Percentiles rank a stretch among this genome's conserved stretches.
Evolutionary conservation across 2,329 filamentous ascomycete genomes (phyloP).

Genomic region (Scytalidium lignicola): DNA sequence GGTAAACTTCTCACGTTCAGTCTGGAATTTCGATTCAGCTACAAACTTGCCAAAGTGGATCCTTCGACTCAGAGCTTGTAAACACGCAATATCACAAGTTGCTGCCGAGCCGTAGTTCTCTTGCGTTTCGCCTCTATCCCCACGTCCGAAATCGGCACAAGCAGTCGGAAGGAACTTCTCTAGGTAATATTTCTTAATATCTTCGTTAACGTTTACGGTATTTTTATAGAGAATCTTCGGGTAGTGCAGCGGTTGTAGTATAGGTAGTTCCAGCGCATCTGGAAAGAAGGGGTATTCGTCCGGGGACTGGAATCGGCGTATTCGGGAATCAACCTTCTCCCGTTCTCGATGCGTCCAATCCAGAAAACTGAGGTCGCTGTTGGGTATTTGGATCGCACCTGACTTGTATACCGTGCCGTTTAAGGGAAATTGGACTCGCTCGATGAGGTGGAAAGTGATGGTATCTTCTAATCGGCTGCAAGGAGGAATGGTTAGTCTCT

Average conservation of each 20-base stretch:
- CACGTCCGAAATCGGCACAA: conserved; percentile 70
- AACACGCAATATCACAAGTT: conserved; percentile 81
- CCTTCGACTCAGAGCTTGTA: conserved; percentile 83
- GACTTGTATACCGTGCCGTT: conserved; percentile 83
- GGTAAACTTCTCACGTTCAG: conserved; percentile 76
- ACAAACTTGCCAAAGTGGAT: conserved; percentile 99
- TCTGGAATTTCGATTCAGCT: conserved; percentile 88
- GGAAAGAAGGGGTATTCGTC: conserved; percentile 99
- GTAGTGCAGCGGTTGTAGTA: conserved; percentile 85
- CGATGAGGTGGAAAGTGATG: conserved; percentile 94
- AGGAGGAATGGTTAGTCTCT: conserved; percentile 1
- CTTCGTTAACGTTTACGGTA: conserved; percentile 81
- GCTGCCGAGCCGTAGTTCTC: conserved; percentile 96
- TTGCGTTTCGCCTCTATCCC: conserved; percentile 76
- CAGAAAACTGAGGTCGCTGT: conserved; percentile 71
- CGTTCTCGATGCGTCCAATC: conserved; percentile 93
- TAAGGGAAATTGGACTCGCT: conserved; percentile 94
- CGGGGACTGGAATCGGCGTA: conserved; percentile 90
- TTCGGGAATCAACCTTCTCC: conserved; percentile 84
- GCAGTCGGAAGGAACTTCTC: conserved; percentile 76
- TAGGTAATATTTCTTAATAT: conserved; percentile 83
- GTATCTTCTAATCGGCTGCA: conserved; percentile 90
- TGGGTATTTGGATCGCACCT: conserved; percentile 73
- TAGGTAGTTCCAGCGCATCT: conserved; percentile 67
- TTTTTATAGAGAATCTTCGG: conserved; percentile 84